Evolutionary conservation across 1,284 basidiomycete genomes (phyloP), one percentile per base, ranked within the genome.

Genomic region (Boletus subluridellus): DNA sequence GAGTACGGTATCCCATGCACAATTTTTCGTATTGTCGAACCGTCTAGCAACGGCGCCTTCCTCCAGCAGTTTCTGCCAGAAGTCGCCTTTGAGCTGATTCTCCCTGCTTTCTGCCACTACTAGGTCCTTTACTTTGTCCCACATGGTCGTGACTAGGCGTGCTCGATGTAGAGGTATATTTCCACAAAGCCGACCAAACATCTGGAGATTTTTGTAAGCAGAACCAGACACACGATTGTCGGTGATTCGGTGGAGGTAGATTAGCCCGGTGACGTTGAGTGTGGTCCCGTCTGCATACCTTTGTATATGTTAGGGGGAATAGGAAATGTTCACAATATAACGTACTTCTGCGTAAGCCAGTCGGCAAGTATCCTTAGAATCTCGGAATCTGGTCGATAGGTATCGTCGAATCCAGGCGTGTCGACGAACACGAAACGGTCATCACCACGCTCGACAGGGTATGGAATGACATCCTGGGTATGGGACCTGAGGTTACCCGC

Each of bases 171-270:
- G 44, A 17, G 54, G 37, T 15, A 57, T 0, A 38, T 53, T 5
- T 3, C 65, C 66, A 2, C 65, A 68, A n/a, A 66, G 52, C 12
- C 55, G 55, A 51, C 77, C 77, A 61, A 82, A 81, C 66, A 80
- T 71, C 34, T 69, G 68, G 59, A 82, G 77, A 63, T 77, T 82
- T 34, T 74, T 76, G 14, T 63, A 63, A 14, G 73, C 76, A 45
- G 77, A 75, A n/a, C 79, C 79, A 17, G 76, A 73, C 62, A 82
- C 69, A 9, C 79, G 74, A 62, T 72, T 72, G 61, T 82, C 80
- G 15, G 77, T 75, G 55, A 83, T 83, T 12, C 77, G 74, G 57
- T 82, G 80, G 58, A 80, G 66, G 65, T 82, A 83, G 24, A 82
- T 72, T 52, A 82, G 67, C 0, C 81, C 81, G 14, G 73, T 65